Evolutionary conservation across 352 stramenopile genomes (phyloP), one percentile per base, ranked within the genome.

Genomic region (Chrysophaeum taylorii): DNA sequence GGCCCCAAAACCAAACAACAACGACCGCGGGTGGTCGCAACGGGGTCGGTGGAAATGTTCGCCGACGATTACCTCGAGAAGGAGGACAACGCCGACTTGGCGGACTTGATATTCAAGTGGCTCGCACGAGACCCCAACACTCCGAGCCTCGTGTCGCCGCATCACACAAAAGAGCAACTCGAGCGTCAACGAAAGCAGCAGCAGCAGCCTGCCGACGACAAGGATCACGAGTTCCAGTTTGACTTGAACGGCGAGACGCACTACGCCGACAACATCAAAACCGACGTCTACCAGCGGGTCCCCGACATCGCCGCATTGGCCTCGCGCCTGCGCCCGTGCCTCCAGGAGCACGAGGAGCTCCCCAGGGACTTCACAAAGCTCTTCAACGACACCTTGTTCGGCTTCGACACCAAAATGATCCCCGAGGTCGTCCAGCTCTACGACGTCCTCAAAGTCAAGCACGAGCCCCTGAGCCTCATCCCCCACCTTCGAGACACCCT

Each of bases 61-160:
- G 82, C 84, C 18, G 92, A 97, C 73, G 86, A 96, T 43, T 98
- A 88, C 88, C 78, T 97, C 27, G 89, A 96, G 74, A 96, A 97
- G 76, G 89, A 96, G 74, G 75, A 85, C 66, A 98, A 98, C 78
- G 73, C 70, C 5, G 91, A 92, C 69, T 79, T 98, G 1, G 88
- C 89, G 69, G 89, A 97, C 57, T 85, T 96, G 53, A 71, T 98
- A 39, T 90, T 96, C 61, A 85, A 88, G 33, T 98, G 91, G 88
- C 78, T 97, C 0, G 68, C 41, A 36, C 27, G 52, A 1, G 33
- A 66, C 36, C 33, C 31, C 21, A n/a, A 66, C 14, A 36, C 57
- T 2, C 57, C 57, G 9, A 16, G 5, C 18, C 35, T 66, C 33
- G 48, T 60, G 18, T n/a, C 48, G 5, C 18, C 48, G 48, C n/a